These are phyloP conservation scores for Phallus indusiatus DNA, from an alignment of 768 basidiomycete species.

Conservation along the genomic window DNA sequence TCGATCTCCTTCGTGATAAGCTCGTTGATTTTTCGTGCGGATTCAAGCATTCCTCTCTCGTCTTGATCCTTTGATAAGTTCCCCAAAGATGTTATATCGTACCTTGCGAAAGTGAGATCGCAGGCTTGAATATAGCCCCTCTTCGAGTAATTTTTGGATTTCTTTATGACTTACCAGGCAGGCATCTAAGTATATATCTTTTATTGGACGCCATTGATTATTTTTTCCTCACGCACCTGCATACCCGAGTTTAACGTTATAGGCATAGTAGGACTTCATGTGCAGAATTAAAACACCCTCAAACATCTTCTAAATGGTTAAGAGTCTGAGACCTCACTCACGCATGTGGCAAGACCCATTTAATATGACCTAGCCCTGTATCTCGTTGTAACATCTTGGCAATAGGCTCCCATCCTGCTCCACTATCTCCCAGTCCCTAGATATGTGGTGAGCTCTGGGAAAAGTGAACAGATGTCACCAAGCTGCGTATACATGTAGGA, in stretches of 20 bases:
- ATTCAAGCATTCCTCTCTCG: conserved; percentile 62
- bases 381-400: conserved; percentile 55
- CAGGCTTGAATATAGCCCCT: no score
- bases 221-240: conserved; percentile 12
- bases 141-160: no score
- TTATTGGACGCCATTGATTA: neutral
- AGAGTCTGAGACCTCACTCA: conserved; percentile 28
- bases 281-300: conserved; percentile 7
- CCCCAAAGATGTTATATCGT: conserved; percentile 59
- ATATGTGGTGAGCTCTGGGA: conserved; percentile 7
- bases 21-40: conserved; percentile 49
- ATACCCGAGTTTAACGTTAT: conserved; percentile 72
- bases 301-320: neutral
- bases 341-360: conserved; percentile 87
- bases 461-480: conserved; percentile 6
- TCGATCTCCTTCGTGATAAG: conserved; percentile 71
- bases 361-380: conserved; percentile 56
- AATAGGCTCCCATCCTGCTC: conserved; percentile 68
- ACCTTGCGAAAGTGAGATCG: no score
- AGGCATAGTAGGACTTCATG: conserved; percentile 35
- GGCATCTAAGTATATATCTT: conserved; percentile 38
- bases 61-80: conserved; percentile 56
- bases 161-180: conserved; percentile 43
- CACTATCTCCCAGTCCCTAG: conserved; percentile 70
- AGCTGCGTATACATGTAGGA: conserved; percentile 62